Evolutionary conservation across 2,329 filamentous ascomycete genomes (phyloP).

Genomic region (Cryphonectria carpinicola): DNA sequence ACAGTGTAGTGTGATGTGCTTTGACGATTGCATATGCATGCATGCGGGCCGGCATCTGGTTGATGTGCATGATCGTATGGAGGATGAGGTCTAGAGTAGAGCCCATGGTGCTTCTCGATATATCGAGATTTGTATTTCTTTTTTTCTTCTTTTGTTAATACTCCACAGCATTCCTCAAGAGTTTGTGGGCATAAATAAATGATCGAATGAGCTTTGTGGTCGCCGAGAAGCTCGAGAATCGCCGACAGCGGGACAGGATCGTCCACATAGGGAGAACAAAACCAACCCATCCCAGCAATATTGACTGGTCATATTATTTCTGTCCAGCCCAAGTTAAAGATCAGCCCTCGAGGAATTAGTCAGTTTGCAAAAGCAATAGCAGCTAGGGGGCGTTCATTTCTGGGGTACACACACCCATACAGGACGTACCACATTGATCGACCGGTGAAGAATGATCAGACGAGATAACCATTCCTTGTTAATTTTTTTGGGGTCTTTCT

Average conservation of each 20-base stretch:
- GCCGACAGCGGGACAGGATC: background rate
- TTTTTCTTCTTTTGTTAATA: background rate
- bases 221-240: background rate
- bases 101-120: background rate
- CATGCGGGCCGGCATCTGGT: background rate
- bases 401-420: background rate
- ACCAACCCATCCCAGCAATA: background rate
- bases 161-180: background rate
- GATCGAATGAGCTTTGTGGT: background rate
- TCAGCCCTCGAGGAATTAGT: background rate
- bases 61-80: background rate
- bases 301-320: background rate
- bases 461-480: background rate
- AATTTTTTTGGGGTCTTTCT: background rate
- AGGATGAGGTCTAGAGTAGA: background rate
- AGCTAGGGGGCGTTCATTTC: background rate
- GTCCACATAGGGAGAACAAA: background rate
- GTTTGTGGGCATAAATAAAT: background rate
- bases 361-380: background rate
- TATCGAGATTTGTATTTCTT: background rate
- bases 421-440: background rate
- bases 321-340: background rate
- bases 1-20: background rate
- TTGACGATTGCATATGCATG: slow-evolving; percentile 7
- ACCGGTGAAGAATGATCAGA: background rate